A percentile compares a stretch with the other conserved stretches of the same genome.
These are phyloP conservation scores for Chamaecyparis obtusa DNA, from an alignment of 75 land plant species.

Conservation along the genomic window DNA sequence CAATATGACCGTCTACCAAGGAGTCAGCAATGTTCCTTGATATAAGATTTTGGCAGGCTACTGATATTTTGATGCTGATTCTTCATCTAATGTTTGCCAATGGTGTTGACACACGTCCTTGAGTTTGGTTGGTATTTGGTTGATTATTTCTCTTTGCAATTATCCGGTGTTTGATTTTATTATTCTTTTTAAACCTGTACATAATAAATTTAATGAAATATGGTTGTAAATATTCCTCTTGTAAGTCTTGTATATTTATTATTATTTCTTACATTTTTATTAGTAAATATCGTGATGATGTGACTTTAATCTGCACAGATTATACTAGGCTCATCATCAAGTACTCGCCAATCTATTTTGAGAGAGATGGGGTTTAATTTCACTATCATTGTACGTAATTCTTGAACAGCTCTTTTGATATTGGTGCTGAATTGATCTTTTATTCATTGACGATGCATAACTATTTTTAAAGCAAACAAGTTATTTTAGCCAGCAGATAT, in stretches of 20 bases:
- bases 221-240: not conserved
- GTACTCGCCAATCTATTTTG: conserved; percentile 57
- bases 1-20: too few relatives aligned
- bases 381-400: conserved; percentile 44
- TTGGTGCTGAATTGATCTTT: not conserved
- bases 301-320: conserved; percentile 34
- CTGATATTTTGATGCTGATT: too few relatives aligned
- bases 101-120: too few relatives aligned
- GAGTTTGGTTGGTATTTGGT: not conserved
- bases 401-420: not conserved
- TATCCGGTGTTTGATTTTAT: not conserved
- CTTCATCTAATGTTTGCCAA: too few relatives aligned
- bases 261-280: not conserved
- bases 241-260: not conserved
- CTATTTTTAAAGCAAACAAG: conserved; percentile 8
- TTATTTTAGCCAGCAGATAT: conserved; percentile 72
- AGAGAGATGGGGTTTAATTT: conserved; percentile 87
- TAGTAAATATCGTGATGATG: not conserved
- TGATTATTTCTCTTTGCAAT: not conserved
- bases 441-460: not conserved
- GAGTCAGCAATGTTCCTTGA: too few relatives aligned
- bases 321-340: conserved; percentile 79
- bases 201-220: not conserved
- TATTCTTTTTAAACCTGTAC: not conserved
- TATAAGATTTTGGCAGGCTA: too few relatives aligned